A percentile compares a stretch with the other conserved stretches of the same genome.
Conservation (phyloP, 805 yeast species). For the Cyberlindnera xishuangbannaensis region DNA sequence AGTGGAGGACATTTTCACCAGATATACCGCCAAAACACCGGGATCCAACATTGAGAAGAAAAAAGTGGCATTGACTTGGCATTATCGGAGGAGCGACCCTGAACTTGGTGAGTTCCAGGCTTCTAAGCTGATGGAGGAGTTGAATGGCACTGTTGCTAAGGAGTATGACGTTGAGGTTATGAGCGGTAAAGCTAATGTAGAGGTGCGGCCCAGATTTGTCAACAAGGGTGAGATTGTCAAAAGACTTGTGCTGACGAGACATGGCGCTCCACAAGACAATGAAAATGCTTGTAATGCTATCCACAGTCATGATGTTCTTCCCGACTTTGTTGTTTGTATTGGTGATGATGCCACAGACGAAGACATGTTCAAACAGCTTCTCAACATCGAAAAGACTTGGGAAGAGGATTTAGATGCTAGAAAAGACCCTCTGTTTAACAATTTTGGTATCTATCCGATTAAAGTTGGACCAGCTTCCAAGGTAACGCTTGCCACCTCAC, state of each 20-base stretch:
- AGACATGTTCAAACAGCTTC: slow-evolving; percentile 86
- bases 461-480: slow-evolving; percentile 93
- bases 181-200: slow-evolving; percentile 96
- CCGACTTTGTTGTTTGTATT: slow-evolving; percentile 82
- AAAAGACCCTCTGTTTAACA: slow-evolving; percentile 30
- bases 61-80: slow-evolving; percentile 96
- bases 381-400: slow-evolving; percentile 56
- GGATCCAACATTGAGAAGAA: slow-evolving; percentile 84
- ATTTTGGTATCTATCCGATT: slow-evolving; percentile 71
- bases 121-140: slow-evolving; percentile 56
- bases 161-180: slow-evolving; percentile 86
- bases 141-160: slow-evolving; percentile 52
- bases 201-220: slow-evolving; percentile 91
- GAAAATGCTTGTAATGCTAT: slow-evolving; percentile 27
- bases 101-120: slow-evolving; percentile 89
- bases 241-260: slow-evolving; percentile 59
- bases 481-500: slow-evolving; percentile 78
- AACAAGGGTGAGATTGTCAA: slow-evolving; percentile 96
- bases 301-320: slow-evolving; percentile 41
- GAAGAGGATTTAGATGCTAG: slow-evolving; percentile 23
- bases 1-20: slow-evolving; percentile 66
- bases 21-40: slow-evolving; percentile 83
- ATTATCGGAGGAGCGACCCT: slow-evolving; percentile 91
- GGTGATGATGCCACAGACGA: slow-evolving; percentile 98
- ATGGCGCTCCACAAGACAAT: slow-evolving; percentile 47